Conservation (phyloP, 352 stramenopile genomes). For the Thalassiosira sp. region DNA sequence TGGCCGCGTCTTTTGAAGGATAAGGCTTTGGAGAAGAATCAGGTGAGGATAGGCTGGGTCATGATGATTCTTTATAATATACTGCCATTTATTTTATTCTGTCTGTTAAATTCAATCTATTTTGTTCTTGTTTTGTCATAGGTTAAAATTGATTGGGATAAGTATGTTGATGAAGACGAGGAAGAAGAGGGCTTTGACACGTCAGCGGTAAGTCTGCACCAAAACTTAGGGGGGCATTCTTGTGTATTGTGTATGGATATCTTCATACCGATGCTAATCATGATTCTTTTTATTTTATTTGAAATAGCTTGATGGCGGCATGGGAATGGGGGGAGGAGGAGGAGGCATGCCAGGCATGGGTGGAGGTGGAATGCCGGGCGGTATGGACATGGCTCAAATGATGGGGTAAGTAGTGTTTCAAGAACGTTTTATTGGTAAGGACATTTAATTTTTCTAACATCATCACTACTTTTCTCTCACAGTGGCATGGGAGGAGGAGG, state of each 20-base stretch:
- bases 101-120: neutral
- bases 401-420: conserved; percentile 37
- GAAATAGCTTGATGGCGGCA: neutral
- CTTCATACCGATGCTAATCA: neutral
- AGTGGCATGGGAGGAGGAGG: conserved; percentile 56
- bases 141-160: conserved; percentile 94
- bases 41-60: conserved; percentile 86
- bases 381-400: conserved; percentile 36
- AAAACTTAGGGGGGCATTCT: neutral
- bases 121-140: conserved; percentile 8
- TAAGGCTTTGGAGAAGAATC: conserved; percentile 96
- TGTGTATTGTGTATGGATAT: conserved; percentile 3
- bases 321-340: conserved; percentile 20
- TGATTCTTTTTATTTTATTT: conserved; percentile 2
- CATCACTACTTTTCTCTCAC: neutral
- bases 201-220: conserved; percentile 87
- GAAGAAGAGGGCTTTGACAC: conserved; percentile 95
- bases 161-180: conserved; percentile 96
- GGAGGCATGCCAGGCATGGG: conserved; percentile 64
- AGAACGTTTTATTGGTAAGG: neutral
- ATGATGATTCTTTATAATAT: neutral
- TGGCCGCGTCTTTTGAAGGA: conserved; percentile 95
- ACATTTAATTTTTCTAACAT: conserved; percentile 1
- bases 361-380: conserved; percentile 52
- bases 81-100: neutral